Conservation (phyloP, 257 asterid genomes). For the Solanum peruvianum region DNA sequence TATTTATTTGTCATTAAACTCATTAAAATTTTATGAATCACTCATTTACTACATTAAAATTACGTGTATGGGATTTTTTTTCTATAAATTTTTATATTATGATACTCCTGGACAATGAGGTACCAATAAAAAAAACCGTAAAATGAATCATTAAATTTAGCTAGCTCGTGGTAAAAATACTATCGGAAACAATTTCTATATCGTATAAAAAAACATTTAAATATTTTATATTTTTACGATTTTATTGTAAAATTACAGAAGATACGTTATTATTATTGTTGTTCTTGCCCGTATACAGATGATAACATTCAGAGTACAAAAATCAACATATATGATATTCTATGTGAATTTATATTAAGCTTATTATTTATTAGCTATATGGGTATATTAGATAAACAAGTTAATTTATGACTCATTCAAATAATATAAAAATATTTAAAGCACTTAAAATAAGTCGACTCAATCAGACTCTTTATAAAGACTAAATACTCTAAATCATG, state of each 20-base stretch:
- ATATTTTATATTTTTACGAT: fast-evolving
- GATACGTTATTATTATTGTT: neutral
- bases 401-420: neutral
- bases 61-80: neutral
- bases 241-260: neutral
- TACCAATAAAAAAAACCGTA: neutral
- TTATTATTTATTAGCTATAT: too few relatives aligned
- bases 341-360: too few relatives aligned
- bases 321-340: neutral
- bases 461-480: neutral
- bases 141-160: neutral
- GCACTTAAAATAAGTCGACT: neutral
- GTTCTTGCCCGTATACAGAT: neutral
- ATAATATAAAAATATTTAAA: neutral
- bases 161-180: neutral
- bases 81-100: neutral
- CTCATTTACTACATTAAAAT: neutral
- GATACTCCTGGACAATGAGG: neutral
- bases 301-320: neutral
- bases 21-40: neutral
- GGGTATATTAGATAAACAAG: neutral
- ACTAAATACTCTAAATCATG: neutral
- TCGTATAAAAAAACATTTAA: neutral
- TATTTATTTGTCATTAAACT: neutral
- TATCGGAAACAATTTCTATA: neutral